phyloP scores from a whole-genome alignment of 1,139 yeast genomes.

The Blastobotrys illinoisensis region DNA sequence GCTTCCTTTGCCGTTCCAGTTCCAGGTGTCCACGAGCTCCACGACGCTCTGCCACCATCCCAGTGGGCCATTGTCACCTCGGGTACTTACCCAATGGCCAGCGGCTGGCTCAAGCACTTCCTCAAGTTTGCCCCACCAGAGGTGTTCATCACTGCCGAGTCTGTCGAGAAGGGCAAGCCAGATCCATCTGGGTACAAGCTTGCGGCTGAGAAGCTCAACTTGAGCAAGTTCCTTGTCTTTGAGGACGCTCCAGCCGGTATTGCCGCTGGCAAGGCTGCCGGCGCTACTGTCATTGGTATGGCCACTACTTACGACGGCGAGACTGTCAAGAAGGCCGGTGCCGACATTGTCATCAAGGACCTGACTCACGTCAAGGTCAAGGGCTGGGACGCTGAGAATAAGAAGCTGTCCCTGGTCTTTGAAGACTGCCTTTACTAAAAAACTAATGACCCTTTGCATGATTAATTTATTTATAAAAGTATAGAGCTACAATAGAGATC shows the following conservation, averaged over 20 bases:
- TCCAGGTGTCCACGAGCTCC: conserved; percentile 65
- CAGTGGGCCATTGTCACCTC: conserved; percentile 82
- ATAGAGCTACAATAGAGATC: conserved; percentile 1
- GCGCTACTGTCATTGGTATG: conserved; percentile 77
- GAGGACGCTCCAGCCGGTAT: conserved; percentile 91
- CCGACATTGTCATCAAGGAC: conserved; percentile 74
- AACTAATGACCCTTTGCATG: not conserved
- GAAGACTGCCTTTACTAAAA: conserved; percentile 16
- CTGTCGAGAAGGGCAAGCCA: conserved; percentile 74
- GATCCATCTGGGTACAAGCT: conserved; percentile 74
- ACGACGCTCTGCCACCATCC: conserved; percentile 40
- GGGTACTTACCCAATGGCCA: conserved; percentile 71
- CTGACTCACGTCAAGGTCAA: conserved; percentile 45
- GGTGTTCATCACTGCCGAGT: conserved; percentile 73
- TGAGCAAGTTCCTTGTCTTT: conserved; percentile 55
- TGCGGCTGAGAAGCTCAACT: conserved; percentile 57
- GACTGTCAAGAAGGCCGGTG: conserved; percentile 67
- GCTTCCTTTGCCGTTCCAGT: conserved; percentile 69
- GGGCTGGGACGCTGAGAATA: conserved; percentile 25
- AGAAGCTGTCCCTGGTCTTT: conserved; percentile 18
- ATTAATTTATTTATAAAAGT: not conserved
- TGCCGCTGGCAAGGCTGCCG: conserved; percentile 77
- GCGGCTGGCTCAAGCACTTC: conserved; percentile 65
- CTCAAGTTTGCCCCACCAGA: conserved; percentile 60
- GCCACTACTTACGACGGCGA: conserved; percentile 73